phyloP scores from a whole-genome alignment of 345 rosid genomes.

The Brassica rapa region DNA sequence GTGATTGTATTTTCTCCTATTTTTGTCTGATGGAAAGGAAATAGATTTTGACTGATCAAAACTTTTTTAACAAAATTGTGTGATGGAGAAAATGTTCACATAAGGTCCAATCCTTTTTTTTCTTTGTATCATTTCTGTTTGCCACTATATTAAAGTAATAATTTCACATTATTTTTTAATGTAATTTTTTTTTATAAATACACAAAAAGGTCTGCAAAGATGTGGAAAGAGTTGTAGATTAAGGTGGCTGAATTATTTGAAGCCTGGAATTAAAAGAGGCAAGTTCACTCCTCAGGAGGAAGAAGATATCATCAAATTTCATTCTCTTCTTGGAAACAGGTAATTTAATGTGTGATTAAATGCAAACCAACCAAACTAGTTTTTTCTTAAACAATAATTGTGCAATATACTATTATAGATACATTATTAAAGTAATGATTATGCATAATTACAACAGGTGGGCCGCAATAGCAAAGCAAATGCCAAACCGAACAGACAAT shows the following conservation, averaged over 20 bases:
- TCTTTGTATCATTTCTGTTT: conserved; percentile 4
- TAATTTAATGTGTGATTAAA: neutral
- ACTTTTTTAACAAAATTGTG: neutral
- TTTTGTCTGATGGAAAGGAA: conserved; percentile 2
- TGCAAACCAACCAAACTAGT: neutral
- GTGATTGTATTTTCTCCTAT: neutral
- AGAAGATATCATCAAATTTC: conserved; percentile 32
- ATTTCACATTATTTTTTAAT: neutral
- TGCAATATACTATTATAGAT: neutral
- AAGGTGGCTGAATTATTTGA: conserved; percentile 40
- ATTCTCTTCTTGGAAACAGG: conserved; percentile 28
- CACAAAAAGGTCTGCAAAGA: conserved; percentile 34
- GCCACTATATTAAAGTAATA: conserved; percentile 6
- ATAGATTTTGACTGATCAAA: too few species aligned
- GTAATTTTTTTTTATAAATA: neutral
- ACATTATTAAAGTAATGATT: neutral
- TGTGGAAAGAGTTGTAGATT: conserved; percentile 43
- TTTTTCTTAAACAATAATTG: too few species aligned
- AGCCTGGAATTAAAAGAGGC: conserved; percentile 40
- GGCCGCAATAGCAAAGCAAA: conserved; percentile 41
- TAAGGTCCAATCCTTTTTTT: neutral
- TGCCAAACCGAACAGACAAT: conserved; percentile 43
- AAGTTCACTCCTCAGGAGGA: conserved; percentile 35
- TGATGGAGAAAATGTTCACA: neutral
- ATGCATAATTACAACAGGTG: conserved; percentile 27